phyloP scores from a whole-genome alignment of 352 stramenopile genomes.

The Phytophthora sansomeana region DNA sequence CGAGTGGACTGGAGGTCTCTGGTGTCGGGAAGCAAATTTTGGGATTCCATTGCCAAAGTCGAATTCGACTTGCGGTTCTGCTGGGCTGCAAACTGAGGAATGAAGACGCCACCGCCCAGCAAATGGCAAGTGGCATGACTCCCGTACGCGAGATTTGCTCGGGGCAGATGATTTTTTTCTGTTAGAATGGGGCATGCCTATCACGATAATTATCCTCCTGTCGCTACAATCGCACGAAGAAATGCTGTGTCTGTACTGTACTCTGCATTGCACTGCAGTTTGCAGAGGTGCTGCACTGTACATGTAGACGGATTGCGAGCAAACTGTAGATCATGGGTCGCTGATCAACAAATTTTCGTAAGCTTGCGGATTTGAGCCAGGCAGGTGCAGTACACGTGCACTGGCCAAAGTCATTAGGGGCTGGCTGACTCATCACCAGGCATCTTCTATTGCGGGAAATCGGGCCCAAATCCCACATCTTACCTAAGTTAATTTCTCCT shows the following conservation, averaged over 20 bases:
- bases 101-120: slow-evolving; percentile 10
- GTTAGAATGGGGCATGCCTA: slow-evolving; percentile 27
- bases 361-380: too few relatives aligned
- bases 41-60: slow-evolving; percentile 24
- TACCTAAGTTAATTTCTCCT: too few relatives aligned
- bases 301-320: too few relatives aligned
- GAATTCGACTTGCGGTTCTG: background rate
- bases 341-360: too few relatives aligned
- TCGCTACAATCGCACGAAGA: slow-evolving; percentile 15
- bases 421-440: too few relatives aligned
- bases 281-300: too few relatives aligned
- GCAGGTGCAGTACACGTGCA: too few relatives aligned
- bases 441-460: too few relatives aligned
- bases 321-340: too few relatives aligned
- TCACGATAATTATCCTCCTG: slow-evolving; percentile 16
- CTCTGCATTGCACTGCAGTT: too few relatives aligned
- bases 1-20: slow-evolving; percentile 20
- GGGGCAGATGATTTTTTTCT: slow-evolving; percentile 23
- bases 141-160: background rate
- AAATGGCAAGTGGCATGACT: background rate
- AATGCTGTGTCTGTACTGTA: background rate
- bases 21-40: slow-evolving; percentile 13
- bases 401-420: too few relatives aligned
- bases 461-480: too few relatives aligned
- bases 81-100: slow-evolving; percentile 17